A percentile compares a stretch with the other conserved stretches of the same genome.
These are phyloP conservation scores for Amanita pseudoporphyria DNA, from an alignment of 768 basidiomycete species.

Conservation along the genomic window DNA sequence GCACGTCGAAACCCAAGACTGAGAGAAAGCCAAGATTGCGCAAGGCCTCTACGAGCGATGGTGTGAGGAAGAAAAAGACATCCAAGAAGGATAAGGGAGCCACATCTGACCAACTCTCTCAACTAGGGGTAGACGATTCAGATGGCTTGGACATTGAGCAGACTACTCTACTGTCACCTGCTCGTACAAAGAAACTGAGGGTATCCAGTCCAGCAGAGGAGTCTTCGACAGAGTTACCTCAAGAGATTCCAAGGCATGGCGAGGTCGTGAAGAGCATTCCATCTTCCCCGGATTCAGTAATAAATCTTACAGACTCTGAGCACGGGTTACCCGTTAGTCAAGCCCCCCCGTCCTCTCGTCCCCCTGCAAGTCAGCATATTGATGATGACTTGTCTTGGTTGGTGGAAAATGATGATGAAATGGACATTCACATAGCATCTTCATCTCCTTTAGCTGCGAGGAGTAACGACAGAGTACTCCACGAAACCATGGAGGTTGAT, in stretches of 20 bases:
- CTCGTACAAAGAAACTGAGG: background rate
- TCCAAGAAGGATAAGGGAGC: constrained; percentile 10
- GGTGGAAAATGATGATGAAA: constrained; percentile 54
- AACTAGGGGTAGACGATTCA: constrained; percentile 39
- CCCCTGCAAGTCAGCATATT: background rate
- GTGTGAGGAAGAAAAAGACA: constrained; percentile 3
- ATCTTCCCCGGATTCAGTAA: constrained; percentile 4
- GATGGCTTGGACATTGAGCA: constrained; percentile 48
- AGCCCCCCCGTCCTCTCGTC: background rate
- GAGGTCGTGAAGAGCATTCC: background rate
- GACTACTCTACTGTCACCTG: background rate
- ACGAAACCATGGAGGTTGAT: background rate
- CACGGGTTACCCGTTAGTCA: background rate
- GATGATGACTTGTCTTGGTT: constrained; percentile 54
- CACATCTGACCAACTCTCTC: constrained; percentile 32
- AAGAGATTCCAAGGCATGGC: background rate
- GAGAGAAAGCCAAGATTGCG: constrained; percentile 26
- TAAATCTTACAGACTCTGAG: constrained; percentile 20
- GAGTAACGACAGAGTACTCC: background rate
- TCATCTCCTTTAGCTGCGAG: constrained; percentile 22
- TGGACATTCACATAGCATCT: constrained; percentile 38
- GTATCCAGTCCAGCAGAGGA: too few relatives aligned
- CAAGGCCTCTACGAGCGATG: constrained; percentile 31
- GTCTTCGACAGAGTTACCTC: background rate
- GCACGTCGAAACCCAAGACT: constrained; percentile 19